These are phyloP conservation scores for Fomitopsis pulvina DNA, from an alignment of 768 basidiomycete species.

Conservation along the genomic window DNA sequence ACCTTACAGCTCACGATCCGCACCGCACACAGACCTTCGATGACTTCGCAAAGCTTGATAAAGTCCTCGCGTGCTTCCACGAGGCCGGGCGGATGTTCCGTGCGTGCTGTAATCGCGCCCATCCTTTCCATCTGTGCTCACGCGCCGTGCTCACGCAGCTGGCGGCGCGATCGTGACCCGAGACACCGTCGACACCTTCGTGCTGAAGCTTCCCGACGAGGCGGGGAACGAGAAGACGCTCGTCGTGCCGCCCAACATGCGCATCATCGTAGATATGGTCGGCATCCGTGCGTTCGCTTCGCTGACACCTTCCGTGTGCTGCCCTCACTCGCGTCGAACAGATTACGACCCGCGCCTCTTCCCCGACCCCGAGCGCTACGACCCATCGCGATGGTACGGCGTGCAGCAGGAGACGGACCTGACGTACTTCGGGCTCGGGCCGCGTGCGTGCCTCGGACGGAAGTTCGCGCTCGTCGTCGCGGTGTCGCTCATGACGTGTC, in stretches of 20 bases:
- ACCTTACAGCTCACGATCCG: neutral
- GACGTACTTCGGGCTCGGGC: conserved; percentile 21
- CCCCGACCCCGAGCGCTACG: conserved; percentile 20
- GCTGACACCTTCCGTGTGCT: neutral
- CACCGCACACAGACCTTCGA: conserved; percentile 2
- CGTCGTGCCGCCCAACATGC: conserved; percentile 12
- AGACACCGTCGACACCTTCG: conserved; percentile 1
- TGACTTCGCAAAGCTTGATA: neutral
- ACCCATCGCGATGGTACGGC: conserved; percentile 25
- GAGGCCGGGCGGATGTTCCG: conserved; percentile 13
- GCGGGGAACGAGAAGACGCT: conserved; percentile 1
- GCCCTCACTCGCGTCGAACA: neutral
- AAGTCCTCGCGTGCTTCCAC: conserved; percentile 13
- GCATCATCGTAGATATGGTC: conserved; percentile 21
- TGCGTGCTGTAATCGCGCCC: no score
- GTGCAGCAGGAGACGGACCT: conserved; percentile 11
- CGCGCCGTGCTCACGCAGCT: conserved; percentile 2
- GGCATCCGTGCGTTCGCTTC: conserved; percentile 17
- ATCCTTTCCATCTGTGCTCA: neutral
- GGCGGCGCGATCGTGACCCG: conserved; percentile 2
- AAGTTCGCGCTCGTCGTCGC: conserved; percentile 25
- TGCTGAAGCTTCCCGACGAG: conserved; percentile 1
- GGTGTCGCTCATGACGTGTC: conserved; percentile 18
- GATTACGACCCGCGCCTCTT: conserved; percentile 22
- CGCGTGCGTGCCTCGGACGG: conserved; percentile 25